A percentile compares a stretch with the other conserved stretches of the same genome.
phyloP scores from a whole-genome alignment of 495 filamentous ascomycete species.

The Lophium mytilinum region DNA sequence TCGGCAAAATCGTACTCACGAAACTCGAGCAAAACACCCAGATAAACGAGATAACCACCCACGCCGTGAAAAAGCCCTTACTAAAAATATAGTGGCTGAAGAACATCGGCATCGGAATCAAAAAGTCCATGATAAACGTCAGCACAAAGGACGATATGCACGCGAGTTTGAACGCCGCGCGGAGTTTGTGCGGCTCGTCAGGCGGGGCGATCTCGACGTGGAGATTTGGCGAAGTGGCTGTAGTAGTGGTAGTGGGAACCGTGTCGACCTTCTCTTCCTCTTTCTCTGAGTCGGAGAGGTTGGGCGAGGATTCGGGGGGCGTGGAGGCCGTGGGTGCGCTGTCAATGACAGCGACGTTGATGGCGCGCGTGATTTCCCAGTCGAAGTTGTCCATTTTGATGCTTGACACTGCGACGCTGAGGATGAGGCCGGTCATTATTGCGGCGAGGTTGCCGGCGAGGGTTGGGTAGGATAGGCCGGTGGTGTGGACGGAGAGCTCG shows the following conservation, averaged over 20 bases:
- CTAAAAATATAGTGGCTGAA: slow-evolving; percentile 25
- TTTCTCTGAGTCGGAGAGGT: slow-evolving; percentile 1
- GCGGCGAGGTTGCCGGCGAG: slow-evolving; percentile 33
- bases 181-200: slow-evolving; percentile 13
- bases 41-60: slow-evolving; percentile 25
- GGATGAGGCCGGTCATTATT: slow-evolving; percentile 27
- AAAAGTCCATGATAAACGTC: slow-evolving; percentile 28
- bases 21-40: slow-evolving; percentile 18
- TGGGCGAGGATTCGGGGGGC: slow-evolving; percentile 1
- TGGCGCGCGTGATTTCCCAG: slow-evolving; percentile 30
- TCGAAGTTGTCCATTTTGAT: slow-evolving; percentile 28
- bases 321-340: slow-evolving; percentile 1
- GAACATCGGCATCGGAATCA: slow-evolving; percentile 30
- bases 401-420: slow-evolving; percentile 26
- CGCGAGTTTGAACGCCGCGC: slow-evolving; percentile 20
- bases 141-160: slow-evolving; percentile 17
- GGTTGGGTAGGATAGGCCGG: slow-evolving; percentile 28
- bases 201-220: background rate
- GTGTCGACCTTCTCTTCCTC: background rate
- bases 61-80: slow-evolving; percentile 20
- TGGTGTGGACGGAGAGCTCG: slow-evolving; percentile 18
- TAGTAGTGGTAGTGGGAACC: background rate
- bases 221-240: background rate
- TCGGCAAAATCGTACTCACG: slow-evolving; percentile 21
- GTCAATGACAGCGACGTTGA: slow-evolving; percentile 18